These are phyloP conservation scores for Saururus chinensis DNA, from an alignment of 164 flowering plant species.

Conservation along the genomic window DNA sequence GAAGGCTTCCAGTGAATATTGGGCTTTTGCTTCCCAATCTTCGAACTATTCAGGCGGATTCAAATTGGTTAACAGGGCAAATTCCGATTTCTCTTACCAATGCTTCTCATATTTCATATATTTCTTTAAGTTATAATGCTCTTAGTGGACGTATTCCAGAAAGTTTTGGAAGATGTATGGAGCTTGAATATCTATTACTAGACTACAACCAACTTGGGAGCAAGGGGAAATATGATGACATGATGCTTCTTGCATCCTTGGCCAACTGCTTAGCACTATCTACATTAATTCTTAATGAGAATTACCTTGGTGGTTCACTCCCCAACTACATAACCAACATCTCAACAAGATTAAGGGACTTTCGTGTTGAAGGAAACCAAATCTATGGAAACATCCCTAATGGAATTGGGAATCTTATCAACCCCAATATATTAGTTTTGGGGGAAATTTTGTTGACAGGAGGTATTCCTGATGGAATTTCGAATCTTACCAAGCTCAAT, in stretches of 20 bases:
- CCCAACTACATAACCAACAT: too few relatives aligned
- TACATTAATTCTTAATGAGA: too few relatives aligned
- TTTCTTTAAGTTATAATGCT: neutral
- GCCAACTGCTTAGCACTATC: constrained; percentile 1
- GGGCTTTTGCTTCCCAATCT: constrained; percentile 32
- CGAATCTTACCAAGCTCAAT: too few relatives aligned
- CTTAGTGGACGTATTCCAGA: too few relatives aligned
- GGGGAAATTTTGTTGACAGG: too few relatives aligned
- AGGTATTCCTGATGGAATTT: too few relatives aligned
- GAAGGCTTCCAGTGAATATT: too few relatives aligned
- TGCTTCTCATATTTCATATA: neutral
- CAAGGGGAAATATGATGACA: neutral
- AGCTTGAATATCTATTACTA: too few relatives aligned
- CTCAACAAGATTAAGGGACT: too few relatives aligned
- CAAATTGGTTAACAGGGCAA: neutral
- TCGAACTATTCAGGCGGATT: neutral
- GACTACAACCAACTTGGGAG: neutral
- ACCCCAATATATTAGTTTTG: constrained; percentile 6
- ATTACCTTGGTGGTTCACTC: too few relatives aligned
- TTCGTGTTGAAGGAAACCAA: constrained; percentile 8
- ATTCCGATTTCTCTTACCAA: constrained; percentile 6
- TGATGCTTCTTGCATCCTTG: neutral
- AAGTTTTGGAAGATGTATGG: too few relatives aligned
- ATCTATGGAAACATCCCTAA: constrained; percentile 25
- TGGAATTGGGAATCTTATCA: constrained; percentile 21